phyloP scores from a whole-genome alignment of 352 stramenopile species.

The Globisporangium parvum region DNA sequence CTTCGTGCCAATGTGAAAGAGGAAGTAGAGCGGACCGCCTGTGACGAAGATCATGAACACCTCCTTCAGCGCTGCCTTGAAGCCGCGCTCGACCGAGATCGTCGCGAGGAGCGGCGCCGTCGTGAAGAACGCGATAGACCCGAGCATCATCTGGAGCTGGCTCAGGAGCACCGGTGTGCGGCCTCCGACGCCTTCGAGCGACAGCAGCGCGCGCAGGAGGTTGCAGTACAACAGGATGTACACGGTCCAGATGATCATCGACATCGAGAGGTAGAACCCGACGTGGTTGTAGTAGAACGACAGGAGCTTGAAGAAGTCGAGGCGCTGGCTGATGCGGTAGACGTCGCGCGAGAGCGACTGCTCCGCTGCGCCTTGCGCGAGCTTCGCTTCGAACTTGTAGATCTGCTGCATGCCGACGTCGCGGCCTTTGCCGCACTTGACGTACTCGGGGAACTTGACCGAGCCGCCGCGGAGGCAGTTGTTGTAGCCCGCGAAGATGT shows the following conservation, averaged over 20 bases:
- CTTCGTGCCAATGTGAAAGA: conserved; percentile 99
- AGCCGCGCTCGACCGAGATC: conserved; percentile 97
- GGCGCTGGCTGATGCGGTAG: conserved; percentile 94
- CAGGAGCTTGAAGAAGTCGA: conserved; percentile 98
- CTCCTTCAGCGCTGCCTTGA: conserved; percentile 90
- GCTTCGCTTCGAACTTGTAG: conserved; percentile 99
- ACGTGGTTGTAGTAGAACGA: conserved; percentile 99
- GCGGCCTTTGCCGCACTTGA: conserved; percentile 97
- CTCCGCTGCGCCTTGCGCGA: conserved; percentile 96
- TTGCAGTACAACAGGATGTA: conserved; percentile 97
- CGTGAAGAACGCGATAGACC: conserved; percentile 95
- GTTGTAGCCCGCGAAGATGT: conserved; percentile 99
- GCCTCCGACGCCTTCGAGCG: conserved; percentile 90
- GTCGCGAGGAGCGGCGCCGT: conserved; percentile 96
- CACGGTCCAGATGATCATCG: conserved; percentile 97
- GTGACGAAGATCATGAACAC: conserved; percentile 96
- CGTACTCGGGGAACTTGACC: conserved; percentile 98
- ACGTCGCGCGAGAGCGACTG: conserved; percentile 98
- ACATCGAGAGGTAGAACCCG: conserved; percentile 97
- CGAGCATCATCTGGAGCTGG: conserved; percentile 95
- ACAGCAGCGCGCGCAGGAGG: conserved; percentile 89
- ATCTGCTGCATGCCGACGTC: conserved; percentile 99
- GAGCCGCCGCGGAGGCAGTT: conserved; percentile 95
- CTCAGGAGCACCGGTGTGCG: conserved; percentile 92
- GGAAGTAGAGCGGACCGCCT: conserved; percentile 97